phyloP scores from a whole-genome alignment of 495 filamentous ascomycete species.

The Annulohypoxylon nitens region DNA sequence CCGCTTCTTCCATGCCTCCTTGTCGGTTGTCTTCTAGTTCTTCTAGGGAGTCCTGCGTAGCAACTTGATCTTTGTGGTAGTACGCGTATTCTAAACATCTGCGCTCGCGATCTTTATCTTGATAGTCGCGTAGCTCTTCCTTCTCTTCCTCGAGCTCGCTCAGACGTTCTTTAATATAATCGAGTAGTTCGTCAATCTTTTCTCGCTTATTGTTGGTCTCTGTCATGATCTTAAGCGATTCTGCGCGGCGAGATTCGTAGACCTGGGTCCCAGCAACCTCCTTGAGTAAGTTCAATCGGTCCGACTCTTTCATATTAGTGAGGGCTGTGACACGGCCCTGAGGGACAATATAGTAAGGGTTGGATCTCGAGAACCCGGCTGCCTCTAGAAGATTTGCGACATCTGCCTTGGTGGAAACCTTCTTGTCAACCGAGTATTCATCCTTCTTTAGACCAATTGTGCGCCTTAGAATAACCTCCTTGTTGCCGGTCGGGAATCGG shows the following conservation, averaged over 20 bases:
- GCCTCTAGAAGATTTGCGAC: conserved; percentile 97
- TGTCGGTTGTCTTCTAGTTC: conserved; percentile 85
- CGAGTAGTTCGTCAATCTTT: conserved; percentile 93
- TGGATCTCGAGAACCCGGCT: conserved; percentile 95
- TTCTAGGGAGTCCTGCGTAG: conserved; percentile 80
- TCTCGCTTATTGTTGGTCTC: conserved; percentile 93
- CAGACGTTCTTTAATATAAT: conserved; percentile 90
- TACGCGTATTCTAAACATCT: conserved; percentile 95
- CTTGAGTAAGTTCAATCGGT: conserved; percentile 89
- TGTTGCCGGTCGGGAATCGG: conserved; percentile 93
- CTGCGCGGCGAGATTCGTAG: conserved; percentile 89
- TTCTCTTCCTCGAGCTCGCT: conserved; percentile 96
- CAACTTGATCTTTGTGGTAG: conserved; percentile 87
- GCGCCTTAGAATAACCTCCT: conserved; percentile 88
- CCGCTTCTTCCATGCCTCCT: conserved; percentile 83
- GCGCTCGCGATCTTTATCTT: conserved; percentile 94
- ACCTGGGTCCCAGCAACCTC: conserved; percentile 98
- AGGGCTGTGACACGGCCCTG: conserved; percentile 95
- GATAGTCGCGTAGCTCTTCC: conserved; percentile 90
- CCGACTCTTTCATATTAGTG: conserved; percentile 98
- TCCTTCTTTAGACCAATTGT: conserved; percentile 99
- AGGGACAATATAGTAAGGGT: conserved; percentile 99
- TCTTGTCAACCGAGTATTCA: conserved; percentile 95
- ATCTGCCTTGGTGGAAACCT: conserved; percentile 94
- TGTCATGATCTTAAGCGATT: conserved; percentile 95